A percentile compares a stretch with the other conserved stretches of the same genome.
phyloP scores from a whole-genome alignment of 768 basidiomycete genomes.

The Amanita brunnescens region DNA sequence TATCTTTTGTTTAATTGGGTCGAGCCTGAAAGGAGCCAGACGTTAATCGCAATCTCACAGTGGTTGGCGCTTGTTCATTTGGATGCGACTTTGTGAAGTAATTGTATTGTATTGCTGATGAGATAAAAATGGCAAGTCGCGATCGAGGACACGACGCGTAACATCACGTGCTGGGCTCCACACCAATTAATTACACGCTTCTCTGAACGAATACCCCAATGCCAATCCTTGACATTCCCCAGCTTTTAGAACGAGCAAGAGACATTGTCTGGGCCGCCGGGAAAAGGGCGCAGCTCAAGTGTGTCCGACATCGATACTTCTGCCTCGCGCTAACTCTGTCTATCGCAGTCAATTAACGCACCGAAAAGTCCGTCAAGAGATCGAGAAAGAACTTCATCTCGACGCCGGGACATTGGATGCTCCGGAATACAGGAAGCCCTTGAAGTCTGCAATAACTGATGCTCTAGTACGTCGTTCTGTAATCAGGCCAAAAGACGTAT shows the following conservation, averaged over 20 bases:
- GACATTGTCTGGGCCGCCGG: slow-evolving; percentile 19
- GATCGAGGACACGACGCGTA: not conserved
- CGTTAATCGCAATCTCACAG: not conserved
- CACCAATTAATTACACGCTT: too few relatives aligned
- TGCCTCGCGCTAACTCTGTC: not conserved
- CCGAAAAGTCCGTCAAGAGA: slow-evolving; percentile 38
- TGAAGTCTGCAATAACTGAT: slow-evolving; percentile 35
- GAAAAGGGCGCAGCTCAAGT: slow-evolving; percentile 24
- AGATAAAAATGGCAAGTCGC: not conserved
- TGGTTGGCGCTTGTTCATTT: not conserved
- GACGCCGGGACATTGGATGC: slow-evolving; percentile 33
- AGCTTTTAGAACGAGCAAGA: slow-evolving; percentile 24
- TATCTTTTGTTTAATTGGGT: slow-evolving; percentile 27
- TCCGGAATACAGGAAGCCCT: slow-evolving; percentile 33
- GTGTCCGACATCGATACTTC: slow-evolving; percentile 2
- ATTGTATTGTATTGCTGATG: not conserved
- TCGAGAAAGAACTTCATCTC: slow-evolving; percentile 41
- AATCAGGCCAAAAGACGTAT: slow-evolving; percentile 1
- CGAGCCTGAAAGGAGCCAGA: slow-evolving; percentile 26
- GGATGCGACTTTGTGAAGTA: too few relatives aligned
- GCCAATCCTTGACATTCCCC: slow-evolving; percentile 19
- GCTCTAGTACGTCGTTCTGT: slow-evolving; percentile 23
- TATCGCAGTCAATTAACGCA: slow-evolving; percentile 34
- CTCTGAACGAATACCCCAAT: slow-evolving; percentile 11
- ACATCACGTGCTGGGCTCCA: not conserved